Evolutionary conservation across 768 basidiomycete species (phyloP).

Genomic region (Gloeostereum incarnatum): DNA sequence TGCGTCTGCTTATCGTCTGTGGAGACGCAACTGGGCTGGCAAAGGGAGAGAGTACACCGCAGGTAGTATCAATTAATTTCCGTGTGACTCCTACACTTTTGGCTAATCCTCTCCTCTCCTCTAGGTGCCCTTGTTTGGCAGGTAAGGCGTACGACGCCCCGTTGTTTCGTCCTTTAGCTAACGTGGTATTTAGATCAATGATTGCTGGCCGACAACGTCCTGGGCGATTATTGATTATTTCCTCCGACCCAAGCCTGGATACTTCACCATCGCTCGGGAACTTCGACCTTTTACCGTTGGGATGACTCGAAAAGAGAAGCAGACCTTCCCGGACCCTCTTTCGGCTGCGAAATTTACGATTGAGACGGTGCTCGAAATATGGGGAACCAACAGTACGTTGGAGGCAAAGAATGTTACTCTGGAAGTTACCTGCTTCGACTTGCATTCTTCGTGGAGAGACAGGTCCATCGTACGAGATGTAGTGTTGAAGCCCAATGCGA

Average conservation of each 20-base stretch:
- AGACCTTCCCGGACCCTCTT: conserved; percentile 43
- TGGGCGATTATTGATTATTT: conserved; percentile 96
- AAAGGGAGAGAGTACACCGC: conserved; percentile 77
- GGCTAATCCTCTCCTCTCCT: no score
- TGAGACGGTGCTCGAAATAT: conserved; percentile 63
- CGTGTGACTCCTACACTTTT: no score
- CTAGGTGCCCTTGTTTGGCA: conserved; percentile 90
- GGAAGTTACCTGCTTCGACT: conserved; percentile 56
- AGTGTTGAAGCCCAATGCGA: conserved; percentile 59
- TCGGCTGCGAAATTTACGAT: conserved; percentile 65
- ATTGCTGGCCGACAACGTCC: conserved; percentile 91
- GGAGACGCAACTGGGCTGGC: conserved; percentile 92
- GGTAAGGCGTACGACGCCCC: conserved; percentile 32
- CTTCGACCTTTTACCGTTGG: conserved; percentile 75
- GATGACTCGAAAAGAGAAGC: conserved; percentile 70
- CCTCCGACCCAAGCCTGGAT: conserved; percentile 87
- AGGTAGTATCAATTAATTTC: no score
- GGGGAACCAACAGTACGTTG: conserved; percentile 81
- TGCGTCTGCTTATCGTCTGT: conserved; percentile 79
- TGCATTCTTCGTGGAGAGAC: conserved; percentile 54
- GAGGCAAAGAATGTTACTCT: conserved; percentile 48
- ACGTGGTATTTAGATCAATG: conserved; percentile 51
- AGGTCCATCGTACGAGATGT: conserved; percentile 37
- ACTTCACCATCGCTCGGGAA: conserved; percentile 80
- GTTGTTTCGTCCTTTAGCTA: neutral